A percentile compares a stretch with the other conserved stretches of the same genome.
Conservation (phyloP, 768 basidiomycete genomes). For the Tylopilus vinaceipallidus region DNA sequence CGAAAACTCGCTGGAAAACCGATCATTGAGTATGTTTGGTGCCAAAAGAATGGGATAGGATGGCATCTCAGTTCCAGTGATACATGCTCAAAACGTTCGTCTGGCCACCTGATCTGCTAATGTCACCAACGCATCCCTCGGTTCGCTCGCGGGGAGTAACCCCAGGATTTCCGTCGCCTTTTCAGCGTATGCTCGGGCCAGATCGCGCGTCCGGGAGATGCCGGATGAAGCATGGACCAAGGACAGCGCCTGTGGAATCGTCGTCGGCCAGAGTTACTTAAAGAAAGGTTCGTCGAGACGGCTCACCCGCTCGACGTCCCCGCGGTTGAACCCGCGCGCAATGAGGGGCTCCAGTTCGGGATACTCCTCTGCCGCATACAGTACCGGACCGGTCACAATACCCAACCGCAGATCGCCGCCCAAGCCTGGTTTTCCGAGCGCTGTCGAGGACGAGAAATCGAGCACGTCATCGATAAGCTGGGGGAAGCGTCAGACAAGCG, state of each 20-base stretch:
- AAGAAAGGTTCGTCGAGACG: too few species aligned
- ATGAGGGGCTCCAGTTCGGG: slow-evolving; percentile 76
- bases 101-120: slow-evolving; percentile 68
- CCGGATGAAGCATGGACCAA: slow-evolving; percentile 62
- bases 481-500: neutral
- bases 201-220: slow-evolving; percentile 70
- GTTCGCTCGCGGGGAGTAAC: slow-evolving; percentile 77
- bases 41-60: too few species aligned
- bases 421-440: slow-evolving; percentile 83
- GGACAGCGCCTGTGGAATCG: slow-evolving; percentile 56
- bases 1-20: too few species aligned
- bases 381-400: slow-evolving; percentile 79
- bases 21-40: too few species aligned
- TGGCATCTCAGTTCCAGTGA: too few species aligned
- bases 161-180: slow-evolving; percentile 70
- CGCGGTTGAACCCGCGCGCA: slow-evolving; percentile 70
- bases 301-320: slow-evolving; percentile 74
- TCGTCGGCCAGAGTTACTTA: slow-evolving; percentile 2
- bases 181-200: slow-evolving; percentile 73
- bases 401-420: slow-evolving; percentile 83
- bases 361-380: slow-evolving; percentile 86
- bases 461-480: slow-evolving; percentile 95
- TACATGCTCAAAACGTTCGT: slow-evolving; percentile 47
- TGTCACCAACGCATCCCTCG: slow-evolving; percentile 69
- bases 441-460: slow-evolving; percentile 79